Evolutionary conservation across 1,284 basidiomycete species (phyloP), one percentile per base, ranked within the genome.

Genomic region (Singerocomus inundabilis): DNA sequence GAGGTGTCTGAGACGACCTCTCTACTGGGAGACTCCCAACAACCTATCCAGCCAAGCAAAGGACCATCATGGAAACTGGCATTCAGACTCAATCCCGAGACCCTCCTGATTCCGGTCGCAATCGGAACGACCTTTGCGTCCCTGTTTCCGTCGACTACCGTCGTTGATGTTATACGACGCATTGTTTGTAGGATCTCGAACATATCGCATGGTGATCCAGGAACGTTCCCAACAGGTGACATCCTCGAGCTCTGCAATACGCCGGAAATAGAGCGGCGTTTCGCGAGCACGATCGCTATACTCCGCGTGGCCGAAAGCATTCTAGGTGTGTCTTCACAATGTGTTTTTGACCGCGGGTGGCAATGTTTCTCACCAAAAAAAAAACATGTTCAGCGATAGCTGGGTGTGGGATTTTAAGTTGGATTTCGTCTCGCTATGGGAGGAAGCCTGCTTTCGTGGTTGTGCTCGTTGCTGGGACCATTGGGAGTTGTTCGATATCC

Each of bases 371-470:
- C 15, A 68, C 15, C 12, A 21, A 18, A 15, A 24, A 37, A 21
- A 21, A 21, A 21, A 21, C 4, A 21, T 21, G 21, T 15, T 3
- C 30, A 63, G 66, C 39, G 13, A 42, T 61, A n/a, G 18, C 54
- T 4, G 48, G 49, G 2, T 67, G 57, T 44, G 57, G 63, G n/a
- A 36, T 51, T 3, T 42, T 59, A 10, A 63, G 57, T 25, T 56
- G 54, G 28, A 38, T 70, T 42, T 61, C 68, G 8, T 62, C 68
- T 1, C 52, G 44, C 6, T 54, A 62, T 4, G 70, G 62, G 32
- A 62, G 69, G 13, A 72, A 66, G 51, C 62, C 69, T 2, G 59
- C 57, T 3, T 53, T 72, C 12, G 36, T 66, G 6, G 34, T 56
- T 11, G 34, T 54, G 1, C 18, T 71, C 5, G 31, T 43, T 10